A percentile compares a stretch with the other conserved stretches of the same genome.
phyloP scores from a whole-genome alignment of 2,329 filamentous ascomycete species.

The Aspergillus quadricinctus region DNA sequence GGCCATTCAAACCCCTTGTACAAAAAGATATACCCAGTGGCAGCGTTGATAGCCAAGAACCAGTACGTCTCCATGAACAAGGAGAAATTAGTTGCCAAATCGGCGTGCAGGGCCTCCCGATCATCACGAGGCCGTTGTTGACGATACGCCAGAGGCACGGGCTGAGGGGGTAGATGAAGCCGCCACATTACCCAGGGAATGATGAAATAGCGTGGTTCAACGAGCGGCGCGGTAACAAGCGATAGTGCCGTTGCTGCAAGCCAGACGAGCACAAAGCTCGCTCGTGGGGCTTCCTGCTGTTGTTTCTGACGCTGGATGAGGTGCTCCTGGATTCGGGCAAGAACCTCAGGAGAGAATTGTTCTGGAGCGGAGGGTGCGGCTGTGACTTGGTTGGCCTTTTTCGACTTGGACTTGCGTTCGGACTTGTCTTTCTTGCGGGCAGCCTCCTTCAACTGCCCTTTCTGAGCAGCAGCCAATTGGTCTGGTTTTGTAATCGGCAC shows the following conservation, averaged over 20 bases:
- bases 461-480: conserved; percentile 10
- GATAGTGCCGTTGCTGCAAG: conserved; percentile 70
- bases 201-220: conserved; percentile 95
- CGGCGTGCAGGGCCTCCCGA: conserved; percentile 21
- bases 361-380: conserved; percentile 8
- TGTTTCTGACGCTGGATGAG: conserved; percentile 28
- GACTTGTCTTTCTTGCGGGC: conserved; percentile 18
- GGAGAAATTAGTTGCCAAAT: conserved; percentile 25
- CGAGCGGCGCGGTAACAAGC: conserved; percentile 81
- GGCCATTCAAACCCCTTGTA: conserved; percentile 22
- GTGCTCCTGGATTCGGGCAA: conserved; percentile 26
- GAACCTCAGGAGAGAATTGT: conserved; percentile 22
- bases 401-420: conserved; percentile 20
- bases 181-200: conserved; percentile 93
- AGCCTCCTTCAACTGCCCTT: conserved; percentile 17
- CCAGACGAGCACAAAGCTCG: conserved; percentile 57
- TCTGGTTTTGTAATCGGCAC: conserved; percentile 13
- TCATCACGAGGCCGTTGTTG: conserved; percentile 20
- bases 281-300: conserved; percentile 28
- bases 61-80: conserved; percentile 52
- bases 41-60: conserved; percentile 45
- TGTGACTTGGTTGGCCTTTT: conserved; percentile 9
- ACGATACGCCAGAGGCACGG: conserved; percentile 25
- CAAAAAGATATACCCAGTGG: conserved; percentile 26
- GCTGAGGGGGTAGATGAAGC: conserved; percentile 62